Conservation (phyloP, 2,329 filamentous ascomycete genomes). For the Chrysosporium keratinophilum region DNA sequence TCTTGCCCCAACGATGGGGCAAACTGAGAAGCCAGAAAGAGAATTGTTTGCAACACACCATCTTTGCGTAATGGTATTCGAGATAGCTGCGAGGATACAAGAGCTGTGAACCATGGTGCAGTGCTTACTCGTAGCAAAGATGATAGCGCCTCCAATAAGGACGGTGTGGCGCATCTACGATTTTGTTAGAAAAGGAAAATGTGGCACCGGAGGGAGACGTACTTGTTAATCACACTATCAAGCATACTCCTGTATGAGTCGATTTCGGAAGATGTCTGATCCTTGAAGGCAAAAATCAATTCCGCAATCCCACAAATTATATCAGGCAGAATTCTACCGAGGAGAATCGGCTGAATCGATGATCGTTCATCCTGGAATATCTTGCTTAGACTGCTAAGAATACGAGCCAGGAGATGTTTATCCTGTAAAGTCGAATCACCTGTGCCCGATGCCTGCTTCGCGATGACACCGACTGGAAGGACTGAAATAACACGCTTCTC, state of each 20-base stretch:
- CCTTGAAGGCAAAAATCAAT: conserved; percentile 30
- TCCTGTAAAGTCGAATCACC: conserved; percentile 19
- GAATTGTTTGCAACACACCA: conserved; percentile 34
- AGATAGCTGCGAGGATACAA: conserved; percentile 31
- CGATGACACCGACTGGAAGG: conserved; percentile 34
- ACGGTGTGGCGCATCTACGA: conserved; percentile 28
- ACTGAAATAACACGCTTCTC: conserved; percentile 37
- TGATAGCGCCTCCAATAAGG: conserved; percentile 30
- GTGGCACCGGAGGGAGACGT: conserved; percentile 13
- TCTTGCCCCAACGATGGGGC: conserved; percentile 31
- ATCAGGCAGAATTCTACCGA: conserved; percentile 33
- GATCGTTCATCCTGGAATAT: conserved; percentile 27
- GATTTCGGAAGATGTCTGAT: conserved; percentile 16
- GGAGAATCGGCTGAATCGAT: conserved; percentile 32
- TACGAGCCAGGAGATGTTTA: conserved; percentile 24
- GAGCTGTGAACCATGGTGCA: conserved; percentile 31
- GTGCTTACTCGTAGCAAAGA: conserved; percentile 30
- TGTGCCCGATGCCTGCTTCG: conserved; percentile 25
- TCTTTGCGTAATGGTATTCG: conserved; percentile 31
- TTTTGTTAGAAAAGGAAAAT: background rate
- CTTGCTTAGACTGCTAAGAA: conserved; percentile 23
- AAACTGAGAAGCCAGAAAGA: conserved; percentile 36
- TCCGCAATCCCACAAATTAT: conserved; percentile 32
- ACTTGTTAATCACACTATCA: conserved; percentile 28
- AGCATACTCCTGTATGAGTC: conserved; percentile 21